Conservation (phyloP, 2,329 filamentous ascomycete genomes). For the Malbranchea cinnamomea region DNA sequence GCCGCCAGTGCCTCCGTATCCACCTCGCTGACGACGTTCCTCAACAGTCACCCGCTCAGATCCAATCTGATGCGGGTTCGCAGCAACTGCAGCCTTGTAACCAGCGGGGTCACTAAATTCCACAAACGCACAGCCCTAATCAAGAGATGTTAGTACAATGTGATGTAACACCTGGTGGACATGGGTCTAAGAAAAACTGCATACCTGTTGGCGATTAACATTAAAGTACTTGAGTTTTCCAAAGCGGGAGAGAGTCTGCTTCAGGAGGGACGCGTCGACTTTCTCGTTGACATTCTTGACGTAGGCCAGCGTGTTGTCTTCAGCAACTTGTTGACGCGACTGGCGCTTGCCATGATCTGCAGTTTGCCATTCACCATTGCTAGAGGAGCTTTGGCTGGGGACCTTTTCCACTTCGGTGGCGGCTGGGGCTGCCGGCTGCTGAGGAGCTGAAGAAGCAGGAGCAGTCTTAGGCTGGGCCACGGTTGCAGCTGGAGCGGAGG, state of each 20-base stretch:
- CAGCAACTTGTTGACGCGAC: conserved; percentile 51
- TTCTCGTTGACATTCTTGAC: conserved; percentile 93
- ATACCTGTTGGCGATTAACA: conserved; percentile 60
- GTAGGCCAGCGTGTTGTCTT: conserved; percentile 71
- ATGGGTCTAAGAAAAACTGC: conserved; percentile 10
- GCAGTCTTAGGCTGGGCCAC: too few species aligned
- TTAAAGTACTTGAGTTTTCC: conserved; percentile 50
- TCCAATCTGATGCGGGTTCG: conserved; percentile 75
- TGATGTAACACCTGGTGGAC: conserved; percentile 10
- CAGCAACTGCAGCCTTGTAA: conserved; percentile 67
- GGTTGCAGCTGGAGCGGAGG: conserved; percentile 19
- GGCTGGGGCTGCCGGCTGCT: conserved; percentile 21
- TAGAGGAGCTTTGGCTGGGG: conserved; percentile 71
- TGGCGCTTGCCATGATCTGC: conserved; percentile 68
- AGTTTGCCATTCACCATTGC: conserved; percentile 70
- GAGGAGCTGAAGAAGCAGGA: conserved; percentile 21
- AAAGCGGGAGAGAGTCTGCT: conserved; percentile 53
- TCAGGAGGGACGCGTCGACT: conserved; percentile 60
- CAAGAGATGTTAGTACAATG: too few species aligned
- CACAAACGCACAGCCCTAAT: conserved; percentile 87
- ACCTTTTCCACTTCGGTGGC: conserved; percentile 34
- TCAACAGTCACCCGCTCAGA: conserved; percentile 75
- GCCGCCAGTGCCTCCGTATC: conserved; percentile 53
- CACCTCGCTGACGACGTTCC: conserved; percentile 66
- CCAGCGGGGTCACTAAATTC: conserved; percentile 72